These are phyloP conservation scores for Oryza nivara DNA, from an alignment of 176 grass and related monocot genomes.

Conservation along the genomic window DNA sequence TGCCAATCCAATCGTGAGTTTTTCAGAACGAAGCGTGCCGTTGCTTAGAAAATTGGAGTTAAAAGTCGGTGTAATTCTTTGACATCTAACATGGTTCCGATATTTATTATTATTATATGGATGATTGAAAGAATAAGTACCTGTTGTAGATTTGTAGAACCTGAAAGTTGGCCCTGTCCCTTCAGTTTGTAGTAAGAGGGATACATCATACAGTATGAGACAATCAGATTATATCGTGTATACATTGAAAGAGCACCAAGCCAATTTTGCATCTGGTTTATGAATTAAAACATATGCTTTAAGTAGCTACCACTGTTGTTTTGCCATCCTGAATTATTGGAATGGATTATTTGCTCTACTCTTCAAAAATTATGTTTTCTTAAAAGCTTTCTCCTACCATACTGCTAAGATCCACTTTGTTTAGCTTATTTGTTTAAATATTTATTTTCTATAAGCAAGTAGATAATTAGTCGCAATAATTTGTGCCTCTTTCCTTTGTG, in stretches of 20 bases:
- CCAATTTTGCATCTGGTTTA: slow-evolving; percentile 55
- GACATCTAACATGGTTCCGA: slow-evolving; percentile 57
- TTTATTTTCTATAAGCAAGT: too few relatives aligned
- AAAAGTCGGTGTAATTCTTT: slow-evolving; percentile 59
- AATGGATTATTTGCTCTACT: too few relatives aligned
- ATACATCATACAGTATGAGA: slow-evolving; percentile 36
- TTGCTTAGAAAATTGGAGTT: slow-evolving; percentile 38
- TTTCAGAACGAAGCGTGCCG: slow-evolving; percentile 15
- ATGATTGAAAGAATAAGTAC: slow-evolving; percentile 44
- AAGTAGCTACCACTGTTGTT: not conserved
- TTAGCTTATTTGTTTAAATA: too few relatives aligned
- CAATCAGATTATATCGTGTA: slow-evolving; percentile 38
- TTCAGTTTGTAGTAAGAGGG: slow-evolving; percentile 38
- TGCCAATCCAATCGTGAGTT: slow-evolving; percentile 9
- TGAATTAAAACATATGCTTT: not conserved
- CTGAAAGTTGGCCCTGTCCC: slow-evolving; percentile 38
- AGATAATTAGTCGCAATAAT: too few relatives aligned
- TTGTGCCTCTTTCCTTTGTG: too few relatives aligned
- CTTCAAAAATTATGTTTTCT: too few relatives aligned
- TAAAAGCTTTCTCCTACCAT: too few relatives aligned
- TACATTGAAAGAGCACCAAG: slow-evolving; percentile 36
- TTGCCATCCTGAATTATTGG: too few relatives aligned
- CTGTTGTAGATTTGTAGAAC: slow-evolving; percentile 58
- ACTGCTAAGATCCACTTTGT: too few relatives aligned
- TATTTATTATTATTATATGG: slow-evolving; percentile 64